Evolutionary conservation across 805 yeast species (phyloP), one percentile per base, ranked within the genome.

Genomic region (Metschnikowia amazonensis): DNA sequence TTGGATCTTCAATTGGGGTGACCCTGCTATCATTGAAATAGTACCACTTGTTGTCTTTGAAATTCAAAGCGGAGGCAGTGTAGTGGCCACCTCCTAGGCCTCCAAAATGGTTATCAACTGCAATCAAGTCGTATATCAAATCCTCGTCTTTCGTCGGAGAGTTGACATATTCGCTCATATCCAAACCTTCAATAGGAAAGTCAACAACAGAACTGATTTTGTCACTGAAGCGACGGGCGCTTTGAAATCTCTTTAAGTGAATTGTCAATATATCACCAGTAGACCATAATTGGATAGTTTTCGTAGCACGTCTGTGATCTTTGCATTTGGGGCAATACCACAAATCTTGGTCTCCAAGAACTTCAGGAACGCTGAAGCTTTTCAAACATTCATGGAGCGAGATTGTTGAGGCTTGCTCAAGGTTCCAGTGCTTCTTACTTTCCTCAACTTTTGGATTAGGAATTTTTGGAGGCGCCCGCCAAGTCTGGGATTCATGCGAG

Each of bases 11-110:
- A 6, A 72, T 58, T 16, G 70, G 70, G 0, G 80, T 65, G 1
- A 89, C 97, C 27, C 84, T 66, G 1, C 95, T 81, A 61, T 92
- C 99, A 60, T 92, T 90, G 62, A 76, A 92, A 60, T 89, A 86
- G 60, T 89, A 89, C 98, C 98, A 94, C 47, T 80, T 73, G 17
- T 69, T 69, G 58, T 87, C 95, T 35, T 80, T 72, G 62, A 80
- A 83, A 59, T 90, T 90, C 62, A 84, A 85, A 0, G 79, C 96
- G 58, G 81, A 84, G 0, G 98, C 86, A 1, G 99, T 94, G 64
- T 94, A 92, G 69, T 94, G 98, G 1, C 99, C 98, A 4, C 98
- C 98, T 0, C 98, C 97, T 16, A 92, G 70, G 0, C 97, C 97
- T 42, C 98, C 99, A 62, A 76, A 89, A 60, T 94, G 99, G 62